Percentiles rank a stretch among this genome's conserved stretches.
These are phyloP conservation scores for Chlorella sp. DNA, from an alignment of 139 green algal species.

Conservation along the genomic window DNA sequence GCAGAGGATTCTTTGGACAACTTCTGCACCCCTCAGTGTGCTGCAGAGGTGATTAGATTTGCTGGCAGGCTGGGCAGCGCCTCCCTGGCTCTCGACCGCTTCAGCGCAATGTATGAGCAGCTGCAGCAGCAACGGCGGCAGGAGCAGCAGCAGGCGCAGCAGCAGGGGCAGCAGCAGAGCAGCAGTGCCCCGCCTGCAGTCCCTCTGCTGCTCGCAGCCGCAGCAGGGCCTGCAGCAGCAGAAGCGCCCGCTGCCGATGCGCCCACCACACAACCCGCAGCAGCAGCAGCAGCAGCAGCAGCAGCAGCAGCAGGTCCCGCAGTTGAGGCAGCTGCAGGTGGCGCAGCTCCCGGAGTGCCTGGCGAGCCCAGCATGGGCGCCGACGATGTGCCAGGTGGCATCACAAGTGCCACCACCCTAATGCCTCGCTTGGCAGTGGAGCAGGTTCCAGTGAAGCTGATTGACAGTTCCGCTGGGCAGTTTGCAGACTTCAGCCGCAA, in stretches of 20 bases:
- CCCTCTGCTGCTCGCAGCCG: background rate
- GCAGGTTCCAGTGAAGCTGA: conserved; percentile 19
- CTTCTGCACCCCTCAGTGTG: conserved; percentile 26
- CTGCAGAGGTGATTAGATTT: background rate
- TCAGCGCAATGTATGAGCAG: conserved; percentile 21
- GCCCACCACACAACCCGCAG: background rate
- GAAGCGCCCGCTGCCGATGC: background rate
- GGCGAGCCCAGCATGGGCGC: background rate
- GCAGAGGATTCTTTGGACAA: background rate
- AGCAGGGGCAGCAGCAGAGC: background rate
- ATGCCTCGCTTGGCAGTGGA: conserved; percentile 21
- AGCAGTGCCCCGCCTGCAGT: background rate
- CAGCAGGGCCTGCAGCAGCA: background rate
- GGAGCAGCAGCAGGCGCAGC: background rate
- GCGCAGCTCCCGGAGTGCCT: background rate
- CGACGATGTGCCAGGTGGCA: background rate
- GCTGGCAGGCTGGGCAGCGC: conserved; percentile 19
- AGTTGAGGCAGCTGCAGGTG: background rate
- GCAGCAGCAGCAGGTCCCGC: background rate
- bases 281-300: background rate
- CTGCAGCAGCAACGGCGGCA: background rate
- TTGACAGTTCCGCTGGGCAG: conserved; percentile 19
- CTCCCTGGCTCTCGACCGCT: conserved; percentile 26
- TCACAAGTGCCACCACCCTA: background rate
- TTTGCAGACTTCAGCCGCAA: conserved; percentile 33